A percentile compares a stretch with the other conserved stretches of the same genome.
These are phyloP conservation scores for Metschnikowia kofuensis DNA, from an alignment of 805 yeast species.

Conservation along the genomic window DNA sequence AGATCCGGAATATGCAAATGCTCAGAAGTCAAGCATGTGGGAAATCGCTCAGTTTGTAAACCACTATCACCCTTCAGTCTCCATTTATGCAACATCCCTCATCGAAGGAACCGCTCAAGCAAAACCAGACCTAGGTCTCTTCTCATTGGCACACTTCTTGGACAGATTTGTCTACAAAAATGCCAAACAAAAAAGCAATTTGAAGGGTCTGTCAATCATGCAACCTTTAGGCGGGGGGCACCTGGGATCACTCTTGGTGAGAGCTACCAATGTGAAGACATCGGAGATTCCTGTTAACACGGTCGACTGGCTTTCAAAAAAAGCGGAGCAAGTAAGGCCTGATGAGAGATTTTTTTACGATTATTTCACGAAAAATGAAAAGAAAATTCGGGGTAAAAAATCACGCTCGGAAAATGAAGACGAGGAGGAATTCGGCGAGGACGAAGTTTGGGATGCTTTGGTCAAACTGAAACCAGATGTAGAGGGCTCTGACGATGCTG, in stretches of 20 bases:
- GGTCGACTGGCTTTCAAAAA: constrained; percentile 75
- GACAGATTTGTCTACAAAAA: constrained; percentile 94
- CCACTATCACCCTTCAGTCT: constrained; percentile 92
- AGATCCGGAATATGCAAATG: constrained; percentile 91
- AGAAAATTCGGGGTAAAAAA: constrained; percentile 26
- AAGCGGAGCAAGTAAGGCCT: constrained; percentile 65
- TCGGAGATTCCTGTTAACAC: constrained; percentile 73
- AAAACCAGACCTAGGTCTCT: constrained; percentile 89
- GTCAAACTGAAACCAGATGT: constrained; percentile 73
- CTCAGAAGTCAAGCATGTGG: constrained; percentile 81
- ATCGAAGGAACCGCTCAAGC: constrained; percentile 48
- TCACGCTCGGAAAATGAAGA: constrained; percentile 31
- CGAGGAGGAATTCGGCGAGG: constrained; percentile 51
- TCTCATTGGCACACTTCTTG: constrained; percentile 83
- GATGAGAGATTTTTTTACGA: constrained; percentile 88
- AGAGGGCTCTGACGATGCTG: constrained; percentile 37
- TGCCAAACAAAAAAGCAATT: constrained; percentile 69
- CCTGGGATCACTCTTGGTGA: constrained; percentile 65
- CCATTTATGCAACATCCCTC: constrained; percentile 70
- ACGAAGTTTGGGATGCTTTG: constrained; percentile 77
- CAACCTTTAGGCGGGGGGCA: constrained; percentile 92
- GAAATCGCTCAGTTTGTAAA: constrained; percentile 69
- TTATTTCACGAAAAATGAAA: constrained; percentile 66
- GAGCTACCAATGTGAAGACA: constrained; percentile 46
- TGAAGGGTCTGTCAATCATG: constrained; percentile 93